These are phyloP conservation scores for Arabis alpina DNA, from an alignment of 345 rosid genomes.

Conservation along the genomic window DNA sequence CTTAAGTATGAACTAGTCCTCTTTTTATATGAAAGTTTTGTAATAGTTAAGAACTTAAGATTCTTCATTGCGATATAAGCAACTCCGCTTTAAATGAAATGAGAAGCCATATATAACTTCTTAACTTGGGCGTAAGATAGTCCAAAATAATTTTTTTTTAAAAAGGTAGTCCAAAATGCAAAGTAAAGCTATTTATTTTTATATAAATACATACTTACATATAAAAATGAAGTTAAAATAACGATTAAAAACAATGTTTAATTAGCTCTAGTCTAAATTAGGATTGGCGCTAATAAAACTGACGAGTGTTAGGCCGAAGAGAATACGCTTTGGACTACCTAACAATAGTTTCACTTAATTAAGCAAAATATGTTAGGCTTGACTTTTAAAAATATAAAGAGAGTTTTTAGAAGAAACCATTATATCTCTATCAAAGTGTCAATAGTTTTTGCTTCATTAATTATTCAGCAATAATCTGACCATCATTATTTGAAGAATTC, in stretches of 20 bases:
- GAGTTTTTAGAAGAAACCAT: conserved; percentile 27
- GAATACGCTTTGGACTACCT: conserved; percentile 39
- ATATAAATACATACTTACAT: not conserved
- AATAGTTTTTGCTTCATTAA: conserved; percentile 20
- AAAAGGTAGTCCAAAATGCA: not conserved
- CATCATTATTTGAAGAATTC: conserved; percentile 9
- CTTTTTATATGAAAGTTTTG: conserved; percentile 6
- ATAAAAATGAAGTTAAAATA: not conserved
- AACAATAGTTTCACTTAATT: conserved; percentile 40
- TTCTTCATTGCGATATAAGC: conserved; percentile 34
- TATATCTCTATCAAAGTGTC: conserved; percentile 26
- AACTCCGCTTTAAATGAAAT: conserved; percentile 27
- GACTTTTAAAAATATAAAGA: conserved; percentile 23
- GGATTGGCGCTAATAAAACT: conserved; percentile 16
- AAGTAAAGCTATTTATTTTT: not conserved
- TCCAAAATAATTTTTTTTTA: not conserved
- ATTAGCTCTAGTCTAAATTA: not conserved
- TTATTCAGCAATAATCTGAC: conserved; percentile 23
- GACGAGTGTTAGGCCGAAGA: conserved; percentile 39
- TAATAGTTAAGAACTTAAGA: conserved; percentile 30
- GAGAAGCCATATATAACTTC: not conserved
- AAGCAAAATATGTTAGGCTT: conserved; percentile 45
- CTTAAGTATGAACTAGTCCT: conserved; percentile 16
- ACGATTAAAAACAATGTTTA: not conserved
- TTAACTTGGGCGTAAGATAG: not conserved